A percentile compares a stretch with the other conserved stretches of the same genome.
These are phyloP conservation scores for Naumovozyma dairenensis DNA, from an alignment of 805 yeast genomes.

Conservation along the genomic window DNA sequence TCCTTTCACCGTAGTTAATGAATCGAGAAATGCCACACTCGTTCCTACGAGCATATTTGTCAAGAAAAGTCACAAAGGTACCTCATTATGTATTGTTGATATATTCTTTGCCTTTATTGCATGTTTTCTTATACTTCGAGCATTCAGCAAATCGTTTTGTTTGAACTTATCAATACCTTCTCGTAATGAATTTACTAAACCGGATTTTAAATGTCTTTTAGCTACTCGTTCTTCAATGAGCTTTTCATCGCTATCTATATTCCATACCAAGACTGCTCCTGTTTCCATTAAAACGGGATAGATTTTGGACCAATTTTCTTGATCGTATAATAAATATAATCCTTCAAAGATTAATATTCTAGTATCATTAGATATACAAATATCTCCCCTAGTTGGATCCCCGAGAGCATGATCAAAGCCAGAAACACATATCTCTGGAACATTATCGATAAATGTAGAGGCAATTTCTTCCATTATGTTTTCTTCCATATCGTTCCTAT, in stretches of 20 bases:
- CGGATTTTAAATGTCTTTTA: conserved; percentile 53
- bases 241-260: conserved; percentile 37
- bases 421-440: conserved; percentile 43
- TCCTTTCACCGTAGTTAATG: too few species aligned
- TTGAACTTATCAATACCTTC: conserved; percentile 45
- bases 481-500: neutral
- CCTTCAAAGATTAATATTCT: conserved; percentile 68
- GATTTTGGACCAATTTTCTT: conserved; percentile 44
- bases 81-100: too few species aligned
- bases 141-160: conserved; percentile 58
- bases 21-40: too few species aligned
- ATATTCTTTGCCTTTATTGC: conserved; percentile 13
- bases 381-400: conserved; percentile 58
- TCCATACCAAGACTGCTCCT: conserved; percentile 38
- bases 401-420: conserved; percentile 65
- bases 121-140: conserved; percentile 26
- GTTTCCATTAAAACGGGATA: conserved; percentile 11
- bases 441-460: conserved; percentile 11
- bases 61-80: too few species aligned
- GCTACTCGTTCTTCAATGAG: conserved; percentile 51
- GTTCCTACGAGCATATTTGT: too few species aligned
- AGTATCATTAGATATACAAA: conserved; percentile 36
- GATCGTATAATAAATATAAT: conserved; percentile 51
- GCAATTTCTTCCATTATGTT: conserved; percentile 12
- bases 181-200: conserved; percentile 37